Evolutionary conservation across 2,329 filamentous ascomycete genomes (phyloP).

Genomic region (Incumbomyces delicatus): DNA sequence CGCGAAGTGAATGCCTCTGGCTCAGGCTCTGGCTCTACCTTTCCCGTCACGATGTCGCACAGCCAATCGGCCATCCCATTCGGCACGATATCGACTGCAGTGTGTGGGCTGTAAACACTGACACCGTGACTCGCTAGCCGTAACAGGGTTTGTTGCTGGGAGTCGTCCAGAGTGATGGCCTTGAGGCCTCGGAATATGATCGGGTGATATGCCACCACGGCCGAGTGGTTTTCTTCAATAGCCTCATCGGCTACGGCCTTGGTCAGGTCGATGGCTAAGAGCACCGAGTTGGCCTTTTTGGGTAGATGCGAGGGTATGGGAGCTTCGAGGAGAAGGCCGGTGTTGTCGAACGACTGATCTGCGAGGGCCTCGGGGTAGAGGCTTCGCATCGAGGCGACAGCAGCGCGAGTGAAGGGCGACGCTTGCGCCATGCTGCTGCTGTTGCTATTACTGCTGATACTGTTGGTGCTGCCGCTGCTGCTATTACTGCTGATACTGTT

Average conservation of each 20-base stretch:
- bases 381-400: constrained; percentile 68
- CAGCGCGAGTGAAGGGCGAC: constrained; percentile 56
- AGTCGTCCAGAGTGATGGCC: constrained; percentile 70
- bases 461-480: too few species aligned
- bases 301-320: constrained; percentile 47
- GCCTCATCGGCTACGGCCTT: constrained; percentile 83
- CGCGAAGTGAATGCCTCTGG: constrained; percentile 17
- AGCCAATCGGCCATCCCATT: constrained; percentile 91
- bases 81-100: constrained; percentile 78
- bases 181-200: constrained; percentile 95
- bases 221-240: constrained; percentile 61
- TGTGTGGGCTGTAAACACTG: constrained; percentile 93
- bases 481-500: too few species aligned
- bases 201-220: constrained; percentile 88
- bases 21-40: constrained; percentile 22
- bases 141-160: constrained; percentile 78
- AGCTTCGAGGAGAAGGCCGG: constrained; percentile 67
- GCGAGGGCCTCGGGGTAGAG: constrained; percentile 86
- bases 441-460: too few species aligned
- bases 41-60: constrained; percentile 67
- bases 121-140: constrained; percentile 76
- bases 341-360: constrained; percentile 90
- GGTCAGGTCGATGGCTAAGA: constrained; percentile 86
- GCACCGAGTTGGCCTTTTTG: constrained; percentile 54
- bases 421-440: constrained; percentile 22